Evolutionary conservation across 345 rosid genomes (phyloP).

Genomic region (Moringa oleifera): DNA sequence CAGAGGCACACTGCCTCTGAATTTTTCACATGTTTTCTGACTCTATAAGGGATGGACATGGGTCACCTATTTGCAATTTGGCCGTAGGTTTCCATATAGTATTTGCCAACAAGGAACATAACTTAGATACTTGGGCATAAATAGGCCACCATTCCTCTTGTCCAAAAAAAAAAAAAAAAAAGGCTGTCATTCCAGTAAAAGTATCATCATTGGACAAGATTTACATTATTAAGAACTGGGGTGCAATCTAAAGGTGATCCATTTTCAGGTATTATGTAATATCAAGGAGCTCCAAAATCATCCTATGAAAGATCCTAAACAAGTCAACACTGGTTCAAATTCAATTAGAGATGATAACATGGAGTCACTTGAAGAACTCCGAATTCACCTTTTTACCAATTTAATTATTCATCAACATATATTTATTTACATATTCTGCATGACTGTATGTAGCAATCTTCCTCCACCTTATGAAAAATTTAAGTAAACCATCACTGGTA

Average conservation of each 20-base stretch:
- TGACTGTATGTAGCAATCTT: neutral
- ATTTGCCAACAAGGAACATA: too few relatives aligned
- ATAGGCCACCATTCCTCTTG: too few relatives aligned
- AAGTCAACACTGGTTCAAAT: too few relatives aligned
- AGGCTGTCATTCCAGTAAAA: neutral
- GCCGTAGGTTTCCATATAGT: too few relatives aligned
- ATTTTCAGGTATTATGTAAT: too few relatives aligned
- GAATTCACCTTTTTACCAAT: neutral
- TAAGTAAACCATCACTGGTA: neutral
- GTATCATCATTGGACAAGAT: neutral
- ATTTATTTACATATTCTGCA: neutral
- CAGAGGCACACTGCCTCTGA: neutral
- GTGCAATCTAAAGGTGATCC: neutral
- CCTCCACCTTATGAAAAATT: neutral
- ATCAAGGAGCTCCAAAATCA: too few relatives aligned
- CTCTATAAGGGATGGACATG: too few relatives aligned
- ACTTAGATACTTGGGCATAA: too few relatives aligned
- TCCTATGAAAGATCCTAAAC: too few relatives aligned
- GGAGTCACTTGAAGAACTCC: neutral
- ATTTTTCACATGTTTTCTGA: neutral
- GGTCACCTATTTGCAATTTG: too few relatives aligned
- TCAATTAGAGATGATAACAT: neutral
- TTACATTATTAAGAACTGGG: too few relatives aligned
- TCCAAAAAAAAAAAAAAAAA: too few relatives aligned
- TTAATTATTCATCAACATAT: neutral